phyloP scores from a whole-genome alignment of 768 basidiomycete species.

The Amanita muscaria region DNA sequence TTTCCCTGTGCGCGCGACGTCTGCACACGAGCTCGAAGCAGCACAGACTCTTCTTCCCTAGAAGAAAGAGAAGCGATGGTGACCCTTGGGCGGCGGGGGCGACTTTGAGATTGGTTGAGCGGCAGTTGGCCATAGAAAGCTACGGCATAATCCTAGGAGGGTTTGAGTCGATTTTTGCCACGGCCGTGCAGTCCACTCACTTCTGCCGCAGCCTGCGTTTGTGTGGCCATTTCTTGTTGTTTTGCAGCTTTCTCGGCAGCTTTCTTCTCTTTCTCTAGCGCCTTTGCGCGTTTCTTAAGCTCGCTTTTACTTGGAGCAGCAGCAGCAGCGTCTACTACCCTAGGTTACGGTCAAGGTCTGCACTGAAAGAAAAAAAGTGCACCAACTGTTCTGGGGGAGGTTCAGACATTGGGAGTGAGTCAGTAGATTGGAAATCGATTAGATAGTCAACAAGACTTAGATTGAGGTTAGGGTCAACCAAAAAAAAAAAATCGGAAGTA shows the following conservation, averaged over 20 bases:
- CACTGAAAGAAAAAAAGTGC: neutral
- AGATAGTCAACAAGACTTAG: slow-evolving; percentile 11
- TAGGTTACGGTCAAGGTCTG: neutral
- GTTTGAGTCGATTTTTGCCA: slow-evolving; percentile 4
- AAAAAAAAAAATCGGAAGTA: slow-evolving; percentile 3
- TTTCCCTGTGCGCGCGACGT: slow-evolving; percentile 87
- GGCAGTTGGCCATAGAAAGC: slow-evolving; percentile 84
- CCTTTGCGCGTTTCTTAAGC: slow-evolving; percentile 86
- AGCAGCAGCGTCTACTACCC: slow-evolving; percentile 15
- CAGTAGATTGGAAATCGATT: neutral
- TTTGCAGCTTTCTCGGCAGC: slow-evolving; percentile 80
- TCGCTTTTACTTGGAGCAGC: slow-evolving; percentile 77
- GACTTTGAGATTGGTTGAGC: slow-evolving; percentile 84
- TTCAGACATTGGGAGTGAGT: slow-evolving; percentile 23
- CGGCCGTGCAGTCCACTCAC: slow-evolving; percentile 29
- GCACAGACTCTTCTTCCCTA: slow-evolving; percentile 64
- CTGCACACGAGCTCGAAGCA: slow-evolving; percentile 86
- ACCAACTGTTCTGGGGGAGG: slow-evolving; percentile 19
- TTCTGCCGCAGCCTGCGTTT: slow-evolving; percentile 59
- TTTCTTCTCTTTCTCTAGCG: slow-evolving; percentile 84
- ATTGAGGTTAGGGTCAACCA: slow-evolving; percentile 14
- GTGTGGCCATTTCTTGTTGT: slow-evolving; percentile 64
- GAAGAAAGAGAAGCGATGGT: slow-evolving; percentile 59
- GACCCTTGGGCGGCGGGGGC: slow-evolving; percentile 49
- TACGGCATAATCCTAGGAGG: slow-evolving; percentile 58